A percentile compares a stretch with the other conserved stretches of the same genome.
Conservation (phyloP, 2,329 filamentous ascomycete genomes). For the Graphilbum fragrans region DNA sequence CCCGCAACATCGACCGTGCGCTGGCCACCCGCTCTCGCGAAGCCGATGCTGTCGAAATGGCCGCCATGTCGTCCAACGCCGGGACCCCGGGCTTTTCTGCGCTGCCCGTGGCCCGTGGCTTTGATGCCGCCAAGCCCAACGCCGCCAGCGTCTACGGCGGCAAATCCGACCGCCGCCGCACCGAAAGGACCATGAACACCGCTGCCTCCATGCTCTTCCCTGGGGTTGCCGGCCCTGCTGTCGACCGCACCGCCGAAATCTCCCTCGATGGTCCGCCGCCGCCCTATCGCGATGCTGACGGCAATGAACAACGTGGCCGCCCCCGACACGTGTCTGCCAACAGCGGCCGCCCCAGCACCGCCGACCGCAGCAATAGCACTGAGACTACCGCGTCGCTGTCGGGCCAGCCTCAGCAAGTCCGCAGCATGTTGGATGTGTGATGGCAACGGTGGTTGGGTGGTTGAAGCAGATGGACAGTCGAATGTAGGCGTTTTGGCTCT, state of each 20-base stretch:
- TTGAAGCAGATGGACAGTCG: too few species aligned
- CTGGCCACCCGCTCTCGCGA: conserved; percentile 19
- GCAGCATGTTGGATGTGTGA: conserved; percentile 47
- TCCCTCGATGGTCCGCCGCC: conserved; percentile 30
- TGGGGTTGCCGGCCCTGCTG: conserved; percentile 16
- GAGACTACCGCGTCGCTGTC: conserved; percentile 33
- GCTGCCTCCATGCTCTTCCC: conserved; percentile 39
- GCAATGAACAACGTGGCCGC: conserved; percentile 14
- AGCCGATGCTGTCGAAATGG: conserved; percentile 17
- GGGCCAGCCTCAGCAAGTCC: conserved; percentile 39
- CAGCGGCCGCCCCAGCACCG: conserved; percentile 15
- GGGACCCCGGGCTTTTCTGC: conserved; percentile 16
- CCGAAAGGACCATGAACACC: conserved; percentile 29
- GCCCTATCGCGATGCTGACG: conserved; percentile 17
- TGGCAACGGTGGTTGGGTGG: background rate
- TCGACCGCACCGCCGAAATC: conserved; percentile 24
- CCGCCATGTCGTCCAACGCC: conserved; percentile 12
- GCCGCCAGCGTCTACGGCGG: conserved; percentile 22
- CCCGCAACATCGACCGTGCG: conserved; percentile 24
- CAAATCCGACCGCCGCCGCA: conserved; percentile 29
- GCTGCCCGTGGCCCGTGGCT: too few species aligned
- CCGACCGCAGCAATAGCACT: conserved; percentile 30
- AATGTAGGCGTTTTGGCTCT: too few species aligned
- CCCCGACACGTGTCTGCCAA: conserved; percentile 1
- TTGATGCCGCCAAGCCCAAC: conserved; percentile 3